Conservation (phyloP, 2,329 filamentous ascomycete species). For the Claviceps maximensis region DNA sequence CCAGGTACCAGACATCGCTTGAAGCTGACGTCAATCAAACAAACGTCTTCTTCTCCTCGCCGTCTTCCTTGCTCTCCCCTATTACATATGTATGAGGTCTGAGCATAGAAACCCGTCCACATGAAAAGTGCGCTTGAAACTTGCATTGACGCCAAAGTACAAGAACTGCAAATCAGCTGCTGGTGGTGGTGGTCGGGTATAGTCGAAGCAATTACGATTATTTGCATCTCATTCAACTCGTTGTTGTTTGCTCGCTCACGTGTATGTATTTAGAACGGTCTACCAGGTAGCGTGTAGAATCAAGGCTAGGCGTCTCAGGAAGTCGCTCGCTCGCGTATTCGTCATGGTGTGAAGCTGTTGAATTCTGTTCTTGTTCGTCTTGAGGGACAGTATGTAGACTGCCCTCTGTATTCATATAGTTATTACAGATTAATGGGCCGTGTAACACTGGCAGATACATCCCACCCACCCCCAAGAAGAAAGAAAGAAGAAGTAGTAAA, state of each 20-base stretch:
- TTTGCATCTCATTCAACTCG: slow-evolving; percentile 6
- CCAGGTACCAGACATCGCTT: background rate
- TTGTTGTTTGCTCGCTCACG: slow-evolving; percentile 4
- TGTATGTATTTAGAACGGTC: slow-evolving; percentile 1
- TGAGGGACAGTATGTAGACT: slow-evolving; percentile 9
- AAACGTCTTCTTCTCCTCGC: background rate
- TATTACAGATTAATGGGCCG: slow-evolving; percentile 4
- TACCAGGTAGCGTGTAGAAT: background rate
- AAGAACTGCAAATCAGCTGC: slow-evolving; percentile 4
- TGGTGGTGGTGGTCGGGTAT: slow-evolving; percentile 6
- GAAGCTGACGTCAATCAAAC: background rate
- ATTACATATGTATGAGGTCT: background rate
- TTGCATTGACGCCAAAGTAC: slow-evolving; percentile 4
- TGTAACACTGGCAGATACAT: background rate
- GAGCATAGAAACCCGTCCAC: background rate
- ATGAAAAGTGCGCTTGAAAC: background rate
- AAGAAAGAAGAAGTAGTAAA: background rate
- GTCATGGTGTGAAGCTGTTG: slow-evolving; percentile 6
- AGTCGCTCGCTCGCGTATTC: slow-evolving; percentile 3
- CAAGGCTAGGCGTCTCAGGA: background rate
- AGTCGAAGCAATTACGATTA: slow-evolving; percentile 6
- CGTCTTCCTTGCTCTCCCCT: background rate
- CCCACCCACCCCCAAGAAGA: background rate
- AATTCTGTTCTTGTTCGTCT: background rate
- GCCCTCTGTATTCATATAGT: slow-evolving; percentile 4